Evolutionary conservation across 805 yeast genomes (phyloP).

Genomic region (Suhomyces sp.): DNA sequence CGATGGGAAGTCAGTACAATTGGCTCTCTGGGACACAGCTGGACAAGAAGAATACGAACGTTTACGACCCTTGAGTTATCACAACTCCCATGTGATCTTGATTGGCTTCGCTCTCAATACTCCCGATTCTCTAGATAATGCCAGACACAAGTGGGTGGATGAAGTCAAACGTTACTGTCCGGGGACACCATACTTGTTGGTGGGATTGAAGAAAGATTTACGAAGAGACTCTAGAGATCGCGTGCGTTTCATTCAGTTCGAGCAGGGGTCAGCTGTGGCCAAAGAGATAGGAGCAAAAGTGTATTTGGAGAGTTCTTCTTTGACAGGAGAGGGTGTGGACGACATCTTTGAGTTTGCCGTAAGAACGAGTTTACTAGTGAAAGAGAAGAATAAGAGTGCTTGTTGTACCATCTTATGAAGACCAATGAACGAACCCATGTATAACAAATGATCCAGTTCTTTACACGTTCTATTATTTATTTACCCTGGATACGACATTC

Average conservation of each 20-base stretch:
- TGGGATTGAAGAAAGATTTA: conserved; percentile 84
- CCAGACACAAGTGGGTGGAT: conserved; percentile 80
- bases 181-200: conserved; percentile 69
- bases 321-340: conserved; percentile 94
- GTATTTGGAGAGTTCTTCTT: conserved; percentile 85
- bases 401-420: conserved; percentile 34
- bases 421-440: too few relatives aligned
- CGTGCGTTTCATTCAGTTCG: conserved; percentile 49
- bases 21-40: conserved; percentile 94
- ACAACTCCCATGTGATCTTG: conserved; percentile 81
- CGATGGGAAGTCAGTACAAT: conserved; percentile 86
- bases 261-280: conserved; percentile 70
- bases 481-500: too few relatives aligned
- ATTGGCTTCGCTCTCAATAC: conserved; percentile 85
- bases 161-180: conserved; percentile 84
- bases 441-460: too few relatives aligned
- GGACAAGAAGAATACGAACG: conserved; percentile 96
- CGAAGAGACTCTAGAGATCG: conserved; percentile 45
- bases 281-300: conserved; percentile 76
- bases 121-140: conserved; percentile 82
- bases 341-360: conserved; percentile 92
- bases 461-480: too few relatives aligned
- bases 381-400: conserved; percentile 25
- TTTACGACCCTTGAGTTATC: conserved; percentile 81
- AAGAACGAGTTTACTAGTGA: conserved; percentile 64